Evolutionary conservation across 1,139 yeast species (phyloP).

Genomic region (Kodamaea ohmeri): DNA sequence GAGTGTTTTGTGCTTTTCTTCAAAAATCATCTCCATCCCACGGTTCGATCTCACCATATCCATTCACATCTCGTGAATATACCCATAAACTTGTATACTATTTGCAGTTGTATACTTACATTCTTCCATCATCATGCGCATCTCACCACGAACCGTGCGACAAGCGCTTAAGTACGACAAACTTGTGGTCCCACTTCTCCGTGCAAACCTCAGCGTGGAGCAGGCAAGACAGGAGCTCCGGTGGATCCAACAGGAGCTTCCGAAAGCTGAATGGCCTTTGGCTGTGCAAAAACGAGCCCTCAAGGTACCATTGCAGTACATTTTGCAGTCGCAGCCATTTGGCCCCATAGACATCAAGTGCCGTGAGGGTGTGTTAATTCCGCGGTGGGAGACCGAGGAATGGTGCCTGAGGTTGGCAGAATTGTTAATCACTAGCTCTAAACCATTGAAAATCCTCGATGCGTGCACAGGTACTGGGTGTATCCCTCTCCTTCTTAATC

Average conservation of each 20-base stretch:
- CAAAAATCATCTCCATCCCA: too few species aligned
- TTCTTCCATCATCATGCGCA: constrained; percentile 15
- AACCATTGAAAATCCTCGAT: constrained; percentile 48
- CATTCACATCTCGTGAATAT: too few species aligned
- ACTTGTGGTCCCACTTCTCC: constrained; percentile 33
- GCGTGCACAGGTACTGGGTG: constrained; percentile 94
- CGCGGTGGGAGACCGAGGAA: constrained; percentile 95
- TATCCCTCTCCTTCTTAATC: constrained; percentile 54
- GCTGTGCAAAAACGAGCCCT: constrained; percentile 41
- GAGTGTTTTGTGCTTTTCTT: too few species aligned
- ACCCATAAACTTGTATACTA: too few species aligned
- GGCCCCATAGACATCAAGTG: constrained; percentile 65
- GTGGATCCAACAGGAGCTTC: constrained; percentile 44
- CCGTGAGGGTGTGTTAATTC: constrained; percentile 68
- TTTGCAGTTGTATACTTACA: too few species aligned
- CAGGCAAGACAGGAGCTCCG: constrained; percentile 35
- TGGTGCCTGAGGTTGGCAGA: constrained; percentile 57
- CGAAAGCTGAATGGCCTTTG: constrained; percentile 30
- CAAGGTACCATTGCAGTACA: constrained; percentile 74
- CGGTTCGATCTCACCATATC: too few species aligned
- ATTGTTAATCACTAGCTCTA: constrained; percentile 3
- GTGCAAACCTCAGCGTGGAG: constrained; percentile 29
- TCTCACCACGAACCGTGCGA: constrained; percentile 28
- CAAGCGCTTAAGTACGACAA: constrained; percentile 28
- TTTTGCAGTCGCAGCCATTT: constrained; percentile 85